Evolutionary conservation across 805 yeast species (phyloP).

Genomic region (Lachancea waltii): DNA sequence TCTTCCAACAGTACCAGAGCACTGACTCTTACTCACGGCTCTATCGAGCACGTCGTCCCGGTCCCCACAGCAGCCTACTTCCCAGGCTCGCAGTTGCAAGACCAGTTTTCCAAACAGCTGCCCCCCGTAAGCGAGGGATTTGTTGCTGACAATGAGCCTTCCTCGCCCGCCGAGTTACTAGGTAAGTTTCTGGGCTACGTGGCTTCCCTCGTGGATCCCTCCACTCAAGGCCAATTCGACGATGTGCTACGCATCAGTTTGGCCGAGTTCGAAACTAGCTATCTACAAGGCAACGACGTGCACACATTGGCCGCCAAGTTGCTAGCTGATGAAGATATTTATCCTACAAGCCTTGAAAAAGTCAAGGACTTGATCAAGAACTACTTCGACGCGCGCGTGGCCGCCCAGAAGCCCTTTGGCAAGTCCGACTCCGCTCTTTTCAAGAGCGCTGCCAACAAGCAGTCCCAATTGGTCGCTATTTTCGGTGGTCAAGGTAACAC

Average conservation of each 20-base stretch:
- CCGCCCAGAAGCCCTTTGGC: constrained; percentile 44
- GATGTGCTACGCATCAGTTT: constrained; percentile 66
- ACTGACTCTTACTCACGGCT: constrained; percentile 73
- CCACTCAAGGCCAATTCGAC: constrained; percentile 44
- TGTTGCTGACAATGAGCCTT: constrained; percentile 83
- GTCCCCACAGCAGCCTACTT: constrained; percentile 79
- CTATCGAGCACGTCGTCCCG: constrained; percentile 79
- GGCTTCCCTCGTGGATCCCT: constrained; percentile 41
- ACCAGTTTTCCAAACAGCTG: constrained; percentile 71
- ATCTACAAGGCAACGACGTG: constrained; percentile 69
- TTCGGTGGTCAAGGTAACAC: constrained; percentile 99
- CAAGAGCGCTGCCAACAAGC: constrained; percentile 48
- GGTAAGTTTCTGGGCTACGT: constrained; percentile 77
- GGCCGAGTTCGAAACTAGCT: constrained; percentile 79
- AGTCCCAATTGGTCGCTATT: constrained; percentile 69
- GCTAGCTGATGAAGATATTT: constrained; percentile 45
- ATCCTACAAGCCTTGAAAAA: constrained; percentile 64
- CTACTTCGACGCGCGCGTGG: constrained; percentile 59
- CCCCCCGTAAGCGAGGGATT: constrained; percentile 78
- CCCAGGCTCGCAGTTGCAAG: constrained; percentile 79
- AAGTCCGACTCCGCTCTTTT: constrained; percentile 55
- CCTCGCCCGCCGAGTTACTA: constrained; percentile 77
- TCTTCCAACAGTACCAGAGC: constrained; percentile 56
- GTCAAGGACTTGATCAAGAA: constrained; percentile 69
- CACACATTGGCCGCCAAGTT: constrained; percentile 80